Evolutionary conservation across 768 basidiomycete genomes (phyloP), one percentile per base, ranked within the genome.

Genomic region (Nevesoporus exiguus): DNA sequence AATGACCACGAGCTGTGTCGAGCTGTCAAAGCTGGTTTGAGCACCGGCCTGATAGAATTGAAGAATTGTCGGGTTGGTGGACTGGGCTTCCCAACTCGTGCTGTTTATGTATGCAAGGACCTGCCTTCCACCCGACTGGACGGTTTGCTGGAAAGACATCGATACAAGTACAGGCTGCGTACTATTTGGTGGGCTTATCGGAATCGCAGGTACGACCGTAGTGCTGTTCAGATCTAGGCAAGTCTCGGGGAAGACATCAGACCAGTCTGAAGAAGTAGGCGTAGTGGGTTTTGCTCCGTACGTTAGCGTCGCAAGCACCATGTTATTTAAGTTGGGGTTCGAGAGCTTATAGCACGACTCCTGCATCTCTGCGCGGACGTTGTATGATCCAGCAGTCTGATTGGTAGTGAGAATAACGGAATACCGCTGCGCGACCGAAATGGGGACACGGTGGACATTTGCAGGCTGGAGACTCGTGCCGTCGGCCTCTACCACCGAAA

Each of bases 351-450:
- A 73, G 40, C 68, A 69, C 1, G 54, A 33, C 5, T 44, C 62
- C 43, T 75, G 74, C 57, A 77, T 59, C 37, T 67, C 69, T 10
- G 73, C 72, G 22, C 77, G 72, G 57, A 79, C 58, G 19, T 66
- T 65, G 45, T 74, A 74, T 5, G 65, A 62, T 21, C 69, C 71
- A 27, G 49, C 60, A 7, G 72, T 74, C 54, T 69, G 69, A 54
- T 78, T 74, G 33, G 78, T 74, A 22, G 56, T 57, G 15, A 81
- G 61, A 36, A 81, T 67, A 31, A 76, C 79, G n/a, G 74, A 76
- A 60, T 80, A 79, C 40, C 80, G 73, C 66, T 81, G 80, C 2
- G 78, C 80, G 40, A 80, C 70, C 24, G 72, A 71, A 51, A 81
- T 47, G 3, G 67, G 66, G 51, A 81, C 61, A 13, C 73, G 70